These are phyloP conservation scores for Coemansia sp. DNA, from an alignment of 192 early-diverging fungal species.

Conservation along the genomic window DNA sequence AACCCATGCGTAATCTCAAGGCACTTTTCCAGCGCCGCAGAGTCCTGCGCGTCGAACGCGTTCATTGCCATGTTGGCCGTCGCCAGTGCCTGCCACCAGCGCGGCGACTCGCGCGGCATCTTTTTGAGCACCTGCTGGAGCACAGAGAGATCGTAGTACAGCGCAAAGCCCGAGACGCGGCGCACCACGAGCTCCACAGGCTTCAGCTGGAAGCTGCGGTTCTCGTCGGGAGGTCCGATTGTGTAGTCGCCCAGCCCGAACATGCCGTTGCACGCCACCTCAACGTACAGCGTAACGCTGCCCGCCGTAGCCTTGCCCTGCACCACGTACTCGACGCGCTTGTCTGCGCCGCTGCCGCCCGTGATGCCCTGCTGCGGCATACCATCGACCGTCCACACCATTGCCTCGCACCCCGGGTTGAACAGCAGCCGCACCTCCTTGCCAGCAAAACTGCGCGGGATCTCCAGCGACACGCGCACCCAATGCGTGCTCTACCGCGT, in stretches of 20 bases:
- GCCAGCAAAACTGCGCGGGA: slow-evolving; percentile 64
- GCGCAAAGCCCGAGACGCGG: slow-evolving; percentile 65
- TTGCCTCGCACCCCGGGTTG: slow-evolving; percentile 82
- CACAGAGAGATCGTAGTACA: slow-evolving; percentile 77
- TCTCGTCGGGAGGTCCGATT: slow-evolving; percentile 62
- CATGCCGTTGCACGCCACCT: slow-evolving; percentile 90
- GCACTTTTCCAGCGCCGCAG: slow-evolving; percentile 39
- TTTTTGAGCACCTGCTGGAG: slow-evolving; percentile 69
- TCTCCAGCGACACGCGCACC: slow-evolving; percentile 65
- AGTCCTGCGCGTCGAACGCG: slow-evolving; percentile 47
- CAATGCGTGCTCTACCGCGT: slow-evolving; percentile 60
- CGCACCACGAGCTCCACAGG: slow-evolving; percentile 68
- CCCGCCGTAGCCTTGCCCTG: slow-evolving; percentile 50
- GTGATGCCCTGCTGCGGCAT: slow-evolving; percentile 86
- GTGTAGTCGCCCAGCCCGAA: slow-evolving; percentile 65
- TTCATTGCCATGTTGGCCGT: slow-evolving; percentile 82
- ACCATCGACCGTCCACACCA: slow-evolving; percentile 87
- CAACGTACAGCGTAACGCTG: slow-evolving; percentile 71
- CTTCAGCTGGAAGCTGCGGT: slow-evolving; percentile 60
- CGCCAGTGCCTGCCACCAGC: slow-evolving; percentile 76
- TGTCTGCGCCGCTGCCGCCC: slow-evolving; percentile 54
- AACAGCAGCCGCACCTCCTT: slow-evolving; percentile 84
- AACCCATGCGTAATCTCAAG: slow-evolving; percentile 59
- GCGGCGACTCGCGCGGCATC: slow-evolving; percentile 65
- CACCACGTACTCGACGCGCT: slow-evolving; percentile 55